Evolutionary conservation across 495 filamentous ascomycete genomes (phyloP), one percentile per base, ranked within the genome.

Genomic region (Trichoderma virens): DNA sequence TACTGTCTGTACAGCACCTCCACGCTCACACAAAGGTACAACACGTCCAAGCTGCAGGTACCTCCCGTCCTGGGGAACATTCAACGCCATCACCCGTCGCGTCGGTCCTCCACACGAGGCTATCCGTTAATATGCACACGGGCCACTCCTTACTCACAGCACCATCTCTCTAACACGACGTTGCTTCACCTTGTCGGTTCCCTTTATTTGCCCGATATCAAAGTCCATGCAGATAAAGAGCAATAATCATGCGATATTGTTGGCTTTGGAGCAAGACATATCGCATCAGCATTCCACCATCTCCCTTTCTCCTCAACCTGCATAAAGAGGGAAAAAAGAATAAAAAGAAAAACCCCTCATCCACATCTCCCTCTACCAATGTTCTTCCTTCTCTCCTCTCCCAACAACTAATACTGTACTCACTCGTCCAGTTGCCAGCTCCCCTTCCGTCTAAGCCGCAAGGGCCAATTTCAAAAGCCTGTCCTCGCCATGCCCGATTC

Each of bases 121-220:
- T 56, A 28, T 56, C 25, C 51, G 51, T 56, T 56, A 56, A 56
- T 27, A 28, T 28, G 51, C 8, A 27, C 51, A 56, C 51, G 51
- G 51, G 25, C 51, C 51, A 56, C 51, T 30, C 51, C 9, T 9
- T 28, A 56, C 18, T 56, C 51, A 28, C 51, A 56, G 51, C 51
- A 56, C 51, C 25, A 30, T 13, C 51, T 56, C 25, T 56, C 51
- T 28, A 27, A 56, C 6, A 31, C 4, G 23, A 18, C 45, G 51
- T 31, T 28, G 27, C 23, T 56, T 35, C 34, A 35, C 34, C 18
- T 13, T 27, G 13, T 31, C 51, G 1, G 7, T 28, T 56, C 11
- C 25, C 25, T 56, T 56, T 18, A 28, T 56, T 56, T 28, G 18
- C 0, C 16, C 3, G 51, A 9, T 23, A 20, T 8, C 43, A 23